Evolutionary conservation across 1,139 yeast genomes (phyloP).

Genomic region (Pneumocystis carinii): DNA sequence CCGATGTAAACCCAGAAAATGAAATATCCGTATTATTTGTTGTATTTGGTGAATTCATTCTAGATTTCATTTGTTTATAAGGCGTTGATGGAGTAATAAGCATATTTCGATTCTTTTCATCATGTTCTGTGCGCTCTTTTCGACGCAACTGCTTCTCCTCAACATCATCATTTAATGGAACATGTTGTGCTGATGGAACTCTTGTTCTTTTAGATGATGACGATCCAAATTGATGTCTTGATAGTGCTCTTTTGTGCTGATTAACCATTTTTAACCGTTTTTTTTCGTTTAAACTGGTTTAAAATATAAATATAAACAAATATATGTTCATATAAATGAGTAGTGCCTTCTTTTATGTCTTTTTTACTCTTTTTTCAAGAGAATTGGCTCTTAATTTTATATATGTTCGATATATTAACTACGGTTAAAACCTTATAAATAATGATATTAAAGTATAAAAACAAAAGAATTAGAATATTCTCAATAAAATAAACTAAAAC

Average conservation of each 20-base stretch:
- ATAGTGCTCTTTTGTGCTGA: not conserved
- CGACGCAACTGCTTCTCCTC: not conserved
- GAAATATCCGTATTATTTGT: not conserved
- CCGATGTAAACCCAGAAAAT: not conserved
- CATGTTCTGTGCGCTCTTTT: not conserved
- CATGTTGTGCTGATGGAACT: not conserved
- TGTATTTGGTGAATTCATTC: not conserved
- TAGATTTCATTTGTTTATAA: not conserved
- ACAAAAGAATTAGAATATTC: not conserved
- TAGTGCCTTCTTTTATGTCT: not conserved
- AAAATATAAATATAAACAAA: not conserved
- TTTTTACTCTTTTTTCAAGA: not conserved
- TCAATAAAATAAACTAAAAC: too few relatives aligned
- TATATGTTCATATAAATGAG: not conserved
- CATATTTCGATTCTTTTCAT: not conserved
- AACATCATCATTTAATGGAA: not conserved
- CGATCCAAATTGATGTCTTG: not conserved
- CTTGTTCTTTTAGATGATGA: not conserved
- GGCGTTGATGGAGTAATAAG: not conserved
- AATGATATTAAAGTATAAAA: too few relatives aligned
- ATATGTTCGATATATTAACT: not conserved
- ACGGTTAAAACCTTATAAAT: not conserved
- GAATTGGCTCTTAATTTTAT: not conserved
- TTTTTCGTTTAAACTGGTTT: not conserved
- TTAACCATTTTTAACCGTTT: not conserved